Base-by-base conservation (phyloP, 2,329 filamentous ascomycete genomes). In the Colletotrichum lupini region DNA sequence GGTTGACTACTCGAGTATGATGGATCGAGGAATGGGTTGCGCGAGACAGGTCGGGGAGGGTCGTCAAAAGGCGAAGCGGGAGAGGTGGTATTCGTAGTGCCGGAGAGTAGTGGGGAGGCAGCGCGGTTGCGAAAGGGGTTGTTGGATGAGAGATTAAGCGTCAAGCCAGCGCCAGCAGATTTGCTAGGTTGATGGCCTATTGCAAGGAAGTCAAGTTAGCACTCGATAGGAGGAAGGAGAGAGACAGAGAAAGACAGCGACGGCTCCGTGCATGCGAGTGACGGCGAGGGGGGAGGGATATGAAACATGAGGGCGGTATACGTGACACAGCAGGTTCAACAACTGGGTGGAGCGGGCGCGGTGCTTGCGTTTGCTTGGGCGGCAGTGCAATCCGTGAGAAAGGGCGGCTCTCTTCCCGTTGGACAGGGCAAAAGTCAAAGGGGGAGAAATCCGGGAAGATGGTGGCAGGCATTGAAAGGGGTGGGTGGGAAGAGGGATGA, bases 121-220 rank as follows among this genome's bases (percentile, higher is more conserved):
- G 92, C 90, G 79, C 92, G 91, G 82, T 94, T 94, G 85, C 93
- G 92, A 79, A 91, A 95, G 75, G 93, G 93, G 81, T 95, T 95
- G 88, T 95, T 95, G 81, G 93, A 95, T 82, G 92, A 92, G 79
- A 95, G 89, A 83, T 91, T 92, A 81, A 93, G 85, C 67, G 89
- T 85, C 80, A 92, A 85, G 77, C 87, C 87, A 57, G 62, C 52
- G 56, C 67, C 70, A 76, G 88, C 82, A 77, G 89, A 88, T 76
- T 84, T 87, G 77, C 83, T 76, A 74, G 76, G 75, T 76, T 78
- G 77, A 66, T 83, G 82, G 78, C 82, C 84, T 85, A 81, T 81
- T 75, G 72, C 76, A 79, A 75, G 68, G 62, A 70, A 70, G 67
- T 70, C 59, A 67, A 67, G 71, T 72, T 62, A 73, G 73, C 65